Evolutionary conservation across 805 yeast genomes (phyloP), one percentile per base, ranked within the genome.

Genomic region (Komagataella pseudopastoris): DNA sequence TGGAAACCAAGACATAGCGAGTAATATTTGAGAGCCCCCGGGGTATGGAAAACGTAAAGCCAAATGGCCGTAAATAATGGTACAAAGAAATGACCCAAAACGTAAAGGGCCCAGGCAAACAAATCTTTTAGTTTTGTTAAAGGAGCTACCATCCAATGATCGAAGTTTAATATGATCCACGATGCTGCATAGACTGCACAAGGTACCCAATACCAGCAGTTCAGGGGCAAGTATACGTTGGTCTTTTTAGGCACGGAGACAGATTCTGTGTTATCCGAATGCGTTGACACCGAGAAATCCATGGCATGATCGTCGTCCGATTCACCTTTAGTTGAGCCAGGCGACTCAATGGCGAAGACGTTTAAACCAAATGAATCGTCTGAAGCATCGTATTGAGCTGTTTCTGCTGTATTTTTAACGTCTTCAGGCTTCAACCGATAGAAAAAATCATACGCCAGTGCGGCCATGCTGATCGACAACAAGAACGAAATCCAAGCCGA

Each of bases 21-120:
- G 56, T 80, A 83, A 56, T 71, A 66, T 54, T 74, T 76, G 10
- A 80, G 50, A 0, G 79, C 76, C 0, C 85, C 86, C n/a, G 82
- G 85, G 1, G 81, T 72, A 51, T 81, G 85, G 70, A 81, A 82
- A 8, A 81, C 74, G 59, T 82, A 81, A 14, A 83, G 66, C 67
- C 82, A 83, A 17, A 78, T 71, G 1, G 82, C 78, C 0, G 84
- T 78, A 54, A 81, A 62, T 6, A 83, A 74, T 1, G 88, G 87
- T 4, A 74, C 77, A 23, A 77, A 69, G 45, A 82, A 70, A 62
- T 83, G 88, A 44, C 78, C 70, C 18, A 82, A 60, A 10, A 82
- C 86, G 59, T 82, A 81, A 43, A 78, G 76, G 47, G 73, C 62
- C 84, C 86, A 80, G 1, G 88, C 81, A 24, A 72, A 53, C 7